Evolutionary conservation across 73 alveolate species (phyloP).

Genomic region (Paramecium primaurelia): DNA sequence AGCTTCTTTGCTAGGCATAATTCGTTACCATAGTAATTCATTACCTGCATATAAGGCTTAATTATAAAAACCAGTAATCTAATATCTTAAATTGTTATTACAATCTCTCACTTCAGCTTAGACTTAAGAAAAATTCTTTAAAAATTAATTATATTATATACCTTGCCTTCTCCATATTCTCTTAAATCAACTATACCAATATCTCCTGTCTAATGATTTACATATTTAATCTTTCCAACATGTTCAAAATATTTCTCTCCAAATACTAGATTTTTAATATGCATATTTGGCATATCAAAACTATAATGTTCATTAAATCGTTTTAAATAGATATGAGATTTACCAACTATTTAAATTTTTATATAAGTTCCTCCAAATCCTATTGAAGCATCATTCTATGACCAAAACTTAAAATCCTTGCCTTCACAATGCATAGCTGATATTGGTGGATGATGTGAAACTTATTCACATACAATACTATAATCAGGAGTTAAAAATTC

Average conservation of each 20-base stretch:
- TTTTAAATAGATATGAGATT: constrained; percentile 54
- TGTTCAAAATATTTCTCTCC: constrained; percentile 37
- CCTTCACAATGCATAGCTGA: constrained; percentile 81
- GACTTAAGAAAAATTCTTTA: background rate
- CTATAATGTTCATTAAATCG: constrained; percentile 43
- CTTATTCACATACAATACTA: constrained; percentile 66
- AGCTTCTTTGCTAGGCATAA: background rate
- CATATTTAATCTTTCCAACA: background rate
- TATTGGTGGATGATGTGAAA: constrained; percentile 82
- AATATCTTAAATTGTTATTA: background rate
- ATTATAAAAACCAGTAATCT: background rate
- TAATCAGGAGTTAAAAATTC: constrained; percentile 64
- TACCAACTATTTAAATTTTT: constrained; percentile 36
- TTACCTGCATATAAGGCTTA: background rate
- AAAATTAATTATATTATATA: background rate
- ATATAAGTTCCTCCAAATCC: constrained; percentile 65
- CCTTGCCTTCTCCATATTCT: constrained; percentile 17
- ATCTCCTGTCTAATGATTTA: constrained; percentile 13
- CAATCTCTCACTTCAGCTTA: background rate
- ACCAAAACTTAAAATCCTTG: constrained; percentile 57
- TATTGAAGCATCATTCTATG: constrained; percentile 36
- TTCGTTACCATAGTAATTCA: background rate
- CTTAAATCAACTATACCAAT: background rate
- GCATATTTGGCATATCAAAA: constrained; percentile 18
- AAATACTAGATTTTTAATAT: background rate